Evolutionary conservation across 345 rosid genomes (phyloP).

Genomic region (Salix dunnii): DNA sequence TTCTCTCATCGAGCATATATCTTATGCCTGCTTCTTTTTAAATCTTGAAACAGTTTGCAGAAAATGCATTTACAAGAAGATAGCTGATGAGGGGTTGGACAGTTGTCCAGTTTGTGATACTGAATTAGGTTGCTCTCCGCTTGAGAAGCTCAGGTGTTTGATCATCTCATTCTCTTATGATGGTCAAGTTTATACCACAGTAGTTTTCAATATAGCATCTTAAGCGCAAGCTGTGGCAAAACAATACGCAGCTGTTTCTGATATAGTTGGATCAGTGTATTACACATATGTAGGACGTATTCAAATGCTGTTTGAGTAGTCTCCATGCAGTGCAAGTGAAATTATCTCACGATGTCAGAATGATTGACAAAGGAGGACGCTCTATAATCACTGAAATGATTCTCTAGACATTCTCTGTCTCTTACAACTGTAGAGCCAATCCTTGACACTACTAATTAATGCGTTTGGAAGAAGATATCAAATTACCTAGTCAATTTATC

Average conservation of each 20-base stretch:
- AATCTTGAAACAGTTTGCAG: conserved; percentile 40
- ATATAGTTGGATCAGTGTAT: background rate
- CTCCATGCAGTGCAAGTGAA: background rate
- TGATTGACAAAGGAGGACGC: background rate
- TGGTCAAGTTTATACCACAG: background rate
- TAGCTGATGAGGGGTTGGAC: conserved; percentile 24
- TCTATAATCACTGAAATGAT: background rate
- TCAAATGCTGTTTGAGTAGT: background rate
- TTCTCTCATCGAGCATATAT: background rate
- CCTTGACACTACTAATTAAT: background rate
- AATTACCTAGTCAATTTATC: background rate
- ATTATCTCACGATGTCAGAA: background rate
- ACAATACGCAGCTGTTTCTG: background rate
- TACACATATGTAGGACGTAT: background rate
- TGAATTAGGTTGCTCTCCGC: conserved; percentile 40
- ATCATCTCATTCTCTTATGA: background rate
- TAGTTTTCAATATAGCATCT: background rate
- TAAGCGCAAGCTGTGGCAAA: background rate
- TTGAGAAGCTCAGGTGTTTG: conserved; percentile 48
- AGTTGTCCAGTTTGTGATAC: conserved; percentile 44
- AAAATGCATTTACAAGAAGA: conserved; percentile 43
- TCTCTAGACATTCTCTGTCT: background rate
- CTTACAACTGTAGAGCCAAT: background rate
- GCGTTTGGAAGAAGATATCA: background rate
- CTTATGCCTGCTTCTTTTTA: conserved; percentile 1